Conservation (phyloP, 176 grass and related monocot genomes). For the Paspalum notatum region DNA sequence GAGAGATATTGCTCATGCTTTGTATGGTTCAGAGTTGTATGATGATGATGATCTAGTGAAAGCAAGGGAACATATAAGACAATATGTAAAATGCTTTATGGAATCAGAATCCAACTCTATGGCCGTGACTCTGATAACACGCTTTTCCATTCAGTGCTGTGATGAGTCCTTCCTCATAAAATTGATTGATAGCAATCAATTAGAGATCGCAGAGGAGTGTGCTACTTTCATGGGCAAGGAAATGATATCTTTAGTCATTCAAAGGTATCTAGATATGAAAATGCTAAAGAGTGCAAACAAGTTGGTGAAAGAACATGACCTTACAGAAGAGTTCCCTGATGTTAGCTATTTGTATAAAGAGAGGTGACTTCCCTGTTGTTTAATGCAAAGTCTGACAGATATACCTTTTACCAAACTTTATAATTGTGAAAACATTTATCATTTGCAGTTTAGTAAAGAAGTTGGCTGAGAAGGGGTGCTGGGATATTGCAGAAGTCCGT, state of each 20-base stretch:
- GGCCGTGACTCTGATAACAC: constrained; percentile 71
- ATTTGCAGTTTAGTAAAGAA: constrained; percentile 80
- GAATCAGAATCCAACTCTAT: constrained; percentile 71
- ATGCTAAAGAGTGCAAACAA: constrained; percentile 87
- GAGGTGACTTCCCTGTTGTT: constrained; percentile 59
- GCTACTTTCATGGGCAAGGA: constrained; percentile 78
- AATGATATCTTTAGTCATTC: constrained; percentile 67
- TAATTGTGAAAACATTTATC: constrained; percentile 12
- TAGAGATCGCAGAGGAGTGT: constrained; percentile 76
- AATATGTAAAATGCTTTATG: constrained; percentile 53
- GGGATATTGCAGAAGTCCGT: constrained; percentile 87
- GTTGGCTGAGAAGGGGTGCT: constrained; percentile 93
- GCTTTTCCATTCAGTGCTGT: constrained; percentile 64
- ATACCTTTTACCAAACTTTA: constrained; percentile 24
- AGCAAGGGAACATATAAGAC: constrained; percentile 53
- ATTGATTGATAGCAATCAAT: constrained; percentile 71
- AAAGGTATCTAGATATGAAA: constrained; percentile 76
- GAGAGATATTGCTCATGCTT: constrained; percentile 68
- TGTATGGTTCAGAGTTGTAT: constrained; percentile 63
- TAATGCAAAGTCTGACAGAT: constrained; percentile 14
- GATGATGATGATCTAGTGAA: constrained; percentile 47
- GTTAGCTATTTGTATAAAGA: constrained; percentile 84
- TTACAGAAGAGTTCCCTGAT: constrained; percentile 82
- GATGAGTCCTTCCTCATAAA: constrained; percentile 69
- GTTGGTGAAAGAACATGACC: constrained; percentile 75